phyloP scores from a whole-genome alignment of 2,329 filamentous ascomycete genomes.

The Trichoderma sp. region DNA sequence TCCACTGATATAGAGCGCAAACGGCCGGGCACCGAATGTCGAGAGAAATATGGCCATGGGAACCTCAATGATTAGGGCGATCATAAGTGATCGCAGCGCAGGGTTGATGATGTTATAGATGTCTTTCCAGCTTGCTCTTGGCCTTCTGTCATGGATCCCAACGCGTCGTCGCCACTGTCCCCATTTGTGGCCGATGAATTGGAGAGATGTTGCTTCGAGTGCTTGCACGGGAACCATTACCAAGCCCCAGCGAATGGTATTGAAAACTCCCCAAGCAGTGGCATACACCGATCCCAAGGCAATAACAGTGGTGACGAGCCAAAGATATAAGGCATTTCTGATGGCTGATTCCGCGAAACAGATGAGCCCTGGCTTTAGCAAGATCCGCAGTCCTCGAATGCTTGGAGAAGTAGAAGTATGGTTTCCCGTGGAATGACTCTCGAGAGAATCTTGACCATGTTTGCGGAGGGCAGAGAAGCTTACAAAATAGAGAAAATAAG shows the following conservation, averaged over 20 bases:
- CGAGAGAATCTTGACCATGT: background rate
- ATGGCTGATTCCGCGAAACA: conserved; percentile 67
- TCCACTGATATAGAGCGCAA: conserved; percentile 63
- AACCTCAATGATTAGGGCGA: conserved; percentile 62
- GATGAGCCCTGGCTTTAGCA: conserved; percentile 58
- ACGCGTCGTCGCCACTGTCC: conserved; percentile 48
- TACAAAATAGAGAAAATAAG: conserved; percentile 58
- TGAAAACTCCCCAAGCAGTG: conserved; percentile 74
- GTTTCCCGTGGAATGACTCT: background rate
- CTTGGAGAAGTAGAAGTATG: conserved; percentile 39
- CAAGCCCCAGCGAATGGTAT: conserved; percentile 72
- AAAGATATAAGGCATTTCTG: conserved; percentile 70
- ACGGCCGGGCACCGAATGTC: conserved; percentile 57
- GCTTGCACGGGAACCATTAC: conserved; percentile 73
- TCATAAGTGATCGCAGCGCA: conserved; percentile 52
- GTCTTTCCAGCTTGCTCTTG: conserved; percentile 26
- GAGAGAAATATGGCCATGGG: conserved; percentile 65
- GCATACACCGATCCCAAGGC: conserved; percentile 64
- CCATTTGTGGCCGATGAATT: conserved; percentile 70
- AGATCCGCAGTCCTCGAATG: conserved; percentile 48
- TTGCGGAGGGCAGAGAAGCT: conserved; percentile 31
- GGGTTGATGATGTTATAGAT: conserved; percentile 49
- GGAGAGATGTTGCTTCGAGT: conserved; percentile 63
- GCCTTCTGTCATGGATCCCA: conserved; percentile 29
- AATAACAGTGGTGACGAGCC: conserved; percentile 67